Evolutionary conservation across 768 basidiomycete genomes (phyloP).

Genomic region (Sporobolomyces phaffii): DNA sequence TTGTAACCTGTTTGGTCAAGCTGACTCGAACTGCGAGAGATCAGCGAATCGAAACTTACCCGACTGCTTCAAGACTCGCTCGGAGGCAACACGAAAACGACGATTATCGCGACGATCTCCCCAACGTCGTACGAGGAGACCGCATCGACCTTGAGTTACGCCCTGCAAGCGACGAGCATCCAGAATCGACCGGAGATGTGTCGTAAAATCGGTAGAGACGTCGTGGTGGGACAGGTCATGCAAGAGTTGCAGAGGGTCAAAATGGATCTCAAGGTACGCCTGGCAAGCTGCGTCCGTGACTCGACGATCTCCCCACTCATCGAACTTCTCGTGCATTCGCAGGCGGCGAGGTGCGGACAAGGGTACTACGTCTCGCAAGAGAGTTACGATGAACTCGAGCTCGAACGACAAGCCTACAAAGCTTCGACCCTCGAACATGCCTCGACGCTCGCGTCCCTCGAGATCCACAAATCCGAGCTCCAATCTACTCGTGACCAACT

Average conservation of each 20-base stretch:
- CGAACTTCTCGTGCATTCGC: neutral
- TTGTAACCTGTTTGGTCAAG: too few relatives aligned
- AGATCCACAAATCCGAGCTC: slow-evolving; percentile 76
- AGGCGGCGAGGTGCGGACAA: slow-evolving; percentile 88
- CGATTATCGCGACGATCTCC: slow-evolving; percentile 92
- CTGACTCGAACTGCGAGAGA: neutral
- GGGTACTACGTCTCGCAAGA: slow-evolving; percentile 91
- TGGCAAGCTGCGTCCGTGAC: neutral
- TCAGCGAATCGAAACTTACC: slow-evolving; percentile 91
- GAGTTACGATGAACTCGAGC: slow-evolving; percentile 73
- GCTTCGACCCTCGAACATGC: slow-evolving; percentile 67
- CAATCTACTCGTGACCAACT: slow-evolving; percentile 77
- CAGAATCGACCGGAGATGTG: slow-evolving; percentile 92
- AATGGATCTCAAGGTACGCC: slow-evolving; percentile 60
- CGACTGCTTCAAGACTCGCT: slow-evolving; percentile 97
- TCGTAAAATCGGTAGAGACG: slow-evolving; percentile 84
- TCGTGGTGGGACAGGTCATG: slow-evolving; percentile 86
- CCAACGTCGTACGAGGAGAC: slow-evolving; percentile 97
- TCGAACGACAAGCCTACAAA: slow-evolving; percentile 58
- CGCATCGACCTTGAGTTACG: slow-evolving; percentile 86
- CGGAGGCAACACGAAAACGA: slow-evolving; percentile 93
- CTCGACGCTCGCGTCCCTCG: slow-evolving; percentile 74
- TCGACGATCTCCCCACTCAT: neutral
- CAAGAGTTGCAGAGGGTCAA: slow-evolving; percentile 89
- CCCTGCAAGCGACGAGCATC: slow-evolving; percentile 88